Conservation (phyloP, 2,329 filamentous ascomycete genomes). For the Dothidotthia symphoricarpi region DNA sequence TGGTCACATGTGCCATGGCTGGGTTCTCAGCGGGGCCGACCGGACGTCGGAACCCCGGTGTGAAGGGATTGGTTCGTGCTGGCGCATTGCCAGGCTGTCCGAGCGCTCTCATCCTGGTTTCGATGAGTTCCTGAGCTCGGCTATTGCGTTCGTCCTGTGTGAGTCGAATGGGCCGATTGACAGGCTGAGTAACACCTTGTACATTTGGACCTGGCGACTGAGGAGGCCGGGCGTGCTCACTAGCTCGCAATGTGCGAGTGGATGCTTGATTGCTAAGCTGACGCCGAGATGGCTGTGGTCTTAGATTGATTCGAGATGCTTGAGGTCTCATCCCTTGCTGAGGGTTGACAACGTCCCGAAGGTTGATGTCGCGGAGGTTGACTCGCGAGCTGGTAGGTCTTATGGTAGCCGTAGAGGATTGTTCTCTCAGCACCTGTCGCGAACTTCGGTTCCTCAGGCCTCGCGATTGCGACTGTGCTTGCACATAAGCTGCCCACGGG, state of each 20-base stretch:
- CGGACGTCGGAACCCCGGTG: slow-evolving; percentile 30
- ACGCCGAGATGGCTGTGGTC: slow-evolving; percentile 38
- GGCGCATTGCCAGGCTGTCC: slow-evolving; percentile 25
- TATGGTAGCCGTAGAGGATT: slow-evolving; percentile 42
- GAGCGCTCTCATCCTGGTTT: slow-evolving; percentile 35
- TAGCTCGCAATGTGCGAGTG: slow-evolving; percentile 37
- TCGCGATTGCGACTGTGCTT: slow-evolving; percentile 22
- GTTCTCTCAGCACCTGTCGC: slow-evolving; percentile 38
- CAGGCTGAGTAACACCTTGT: slow-evolving; percentile 16
- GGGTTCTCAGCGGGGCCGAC: slow-evolving; percentile 22
- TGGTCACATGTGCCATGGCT: slow-evolving; percentile 10
- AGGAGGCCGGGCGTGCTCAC: slow-evolving; percentile 34
- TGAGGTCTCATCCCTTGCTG: slow-evolving; percentile 35
- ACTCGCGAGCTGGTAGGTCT: slow-evolving; percentile 35
- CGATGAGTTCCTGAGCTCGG: slow-evolving; percentile 39
- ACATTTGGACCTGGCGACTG: slow-evolving; percentile 24
- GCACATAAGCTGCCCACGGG: slow-evolving; percentile 40
- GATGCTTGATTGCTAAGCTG: slow-evolving; percentile 39
- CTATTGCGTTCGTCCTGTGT: slow-evolving; percentile 37
- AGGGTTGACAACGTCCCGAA: slow-evolving; percentile 6
- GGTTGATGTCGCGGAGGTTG: slow-evolving; percentile 33
- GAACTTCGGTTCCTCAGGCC: slow-evolving; percentile 30
- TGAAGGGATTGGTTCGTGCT: slow-evolving; percentile 40
- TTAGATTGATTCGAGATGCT: slow-evolving; percentile 37
- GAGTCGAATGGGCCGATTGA: slow-evolving; percentile 25